phyloP scores from a whole-genome alignment of 106 monocot species.

The Dioscorea zingiberensis region DNA sequence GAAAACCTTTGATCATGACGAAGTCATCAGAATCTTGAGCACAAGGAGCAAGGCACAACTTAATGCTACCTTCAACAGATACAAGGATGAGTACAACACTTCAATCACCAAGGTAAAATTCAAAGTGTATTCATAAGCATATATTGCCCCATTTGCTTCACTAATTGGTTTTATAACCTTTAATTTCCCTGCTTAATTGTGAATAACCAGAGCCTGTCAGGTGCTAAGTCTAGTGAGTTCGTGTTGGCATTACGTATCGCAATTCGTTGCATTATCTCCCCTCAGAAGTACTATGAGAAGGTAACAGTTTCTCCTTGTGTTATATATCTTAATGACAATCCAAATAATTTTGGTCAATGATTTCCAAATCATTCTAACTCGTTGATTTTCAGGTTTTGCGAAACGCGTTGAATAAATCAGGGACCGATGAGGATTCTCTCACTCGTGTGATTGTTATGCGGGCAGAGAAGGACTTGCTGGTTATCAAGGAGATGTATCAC shows the following conservation, averaged over 20 bases:
- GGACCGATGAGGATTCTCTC: slow-evolving; percentile 41
- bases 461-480: slow-evolving; percentile 70
- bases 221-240: slow-evolving; percentile 34
- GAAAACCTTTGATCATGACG: slow-evolving; percentile 41
- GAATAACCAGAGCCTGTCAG: slow-evolving; percentile 27
- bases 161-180: background rate
- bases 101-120: slow-evolving; percentile 60
- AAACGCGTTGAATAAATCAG: slow-evolving; percentile 21
- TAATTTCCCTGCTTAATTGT: background rate
- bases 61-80: slow-evolving; percentile 68
- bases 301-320: slow-evolving; percentile 18
- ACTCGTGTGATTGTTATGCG: slow-evolving; percentile 62
- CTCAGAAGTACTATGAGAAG: slow-evolving; percentile 78
- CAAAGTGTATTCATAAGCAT: background rate
- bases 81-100: slow-evolving; percentile 59
- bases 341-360: too few relatives aligned
- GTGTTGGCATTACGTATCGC: slow-evolving; percentile 41
- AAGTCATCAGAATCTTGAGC: slow-evolving; percentile 63
- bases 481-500: slow-evolving; percentile 55
- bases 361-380: background rate
- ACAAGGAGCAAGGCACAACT: slow-evolving; percentile 95
- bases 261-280: slow-evolving; percentile 51
- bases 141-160: background rate
- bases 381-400: slow-evolving; percentile 39
- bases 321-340: too few relatives aligned